Evolutionary conservation across 495 filamentous ascomycete species (phyloP).

Genomic region (Penicillium odoratum): DNA sequence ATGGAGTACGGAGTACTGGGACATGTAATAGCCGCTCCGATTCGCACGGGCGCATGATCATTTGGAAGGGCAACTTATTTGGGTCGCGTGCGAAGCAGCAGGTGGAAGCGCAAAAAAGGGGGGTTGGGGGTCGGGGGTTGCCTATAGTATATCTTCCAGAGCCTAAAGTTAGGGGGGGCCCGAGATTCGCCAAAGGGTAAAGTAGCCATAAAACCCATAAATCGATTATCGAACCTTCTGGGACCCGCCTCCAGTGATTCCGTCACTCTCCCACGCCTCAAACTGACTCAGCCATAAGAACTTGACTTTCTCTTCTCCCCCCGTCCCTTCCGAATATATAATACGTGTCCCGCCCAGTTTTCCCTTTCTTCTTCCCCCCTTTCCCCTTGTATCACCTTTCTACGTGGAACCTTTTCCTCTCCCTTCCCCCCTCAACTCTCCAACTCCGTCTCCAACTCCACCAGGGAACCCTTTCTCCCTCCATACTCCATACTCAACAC

Average conservation of each 20-base stretch:
- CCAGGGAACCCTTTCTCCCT: neutral
- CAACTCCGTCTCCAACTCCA: neutral
- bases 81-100: constrained; percentile 14
- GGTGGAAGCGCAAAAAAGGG: constrained; percentile 12
- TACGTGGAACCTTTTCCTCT: neutral
- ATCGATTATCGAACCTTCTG: constrained; percentile 21
- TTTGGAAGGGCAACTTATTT: constrained; percentile 8
- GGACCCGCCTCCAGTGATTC: constrained; percentile 27
- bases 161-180: neutral
- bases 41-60: constrained; percentile 22
- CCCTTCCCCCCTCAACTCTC: neutral
- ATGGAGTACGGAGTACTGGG: constrained; percentile 1
- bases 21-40: constrained; percentile 2
- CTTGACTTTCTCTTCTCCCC: constrained; percentile 26
- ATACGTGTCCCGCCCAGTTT: constrained; percentile 9
- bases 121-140: neutral
- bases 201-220: too few species aligned
- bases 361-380: constrained; percentile 5
- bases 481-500: neutral
- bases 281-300: constrained; percentile 27
- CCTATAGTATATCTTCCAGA: neutral
- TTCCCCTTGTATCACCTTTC: constrained; percentile 28
- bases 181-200: neutral
- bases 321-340: constrained; percentile 35
- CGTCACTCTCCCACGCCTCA: constrained; percentile 26